Conservation (phyloP, 306 rosid species). For the Begonia fuchsioides region DNA sequence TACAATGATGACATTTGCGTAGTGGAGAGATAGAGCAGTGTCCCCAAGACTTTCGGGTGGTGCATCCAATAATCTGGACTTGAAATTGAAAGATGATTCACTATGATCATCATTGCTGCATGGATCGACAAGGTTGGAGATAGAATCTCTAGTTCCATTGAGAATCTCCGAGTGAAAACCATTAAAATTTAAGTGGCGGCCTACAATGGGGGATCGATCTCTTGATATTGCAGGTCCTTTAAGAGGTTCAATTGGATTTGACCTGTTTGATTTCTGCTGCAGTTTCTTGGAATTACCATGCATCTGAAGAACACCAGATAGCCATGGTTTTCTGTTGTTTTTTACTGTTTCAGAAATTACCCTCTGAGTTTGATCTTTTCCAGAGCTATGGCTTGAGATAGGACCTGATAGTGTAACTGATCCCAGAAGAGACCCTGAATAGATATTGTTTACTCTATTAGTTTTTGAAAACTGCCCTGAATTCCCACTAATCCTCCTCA, state of each 20-base stretch:
- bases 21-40: slow-evolving; percentile 86
- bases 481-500: slow-evolving; percentile 28
- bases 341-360: slow-evolving; percentile 39
- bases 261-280: slow-evolving; percentile 31
- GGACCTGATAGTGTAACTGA: slow-evolving; percentile 47
- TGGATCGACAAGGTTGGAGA: slow-evolving; percentile 16
- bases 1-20: slow-evolving; percentile 71
- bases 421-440: slow-evolving; percentile 61
- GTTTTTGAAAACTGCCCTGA: slow-evolving; percentile 25
- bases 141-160: slow-evolving; percentile 18
- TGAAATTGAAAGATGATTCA: slow-evolving; percentile 25
- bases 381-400: slow-evolving; percentile 44
- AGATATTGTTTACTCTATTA: slow-evolving; percentile 29
- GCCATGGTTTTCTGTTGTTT: slow-evolving; percentile 43
- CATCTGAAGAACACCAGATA: slow-evolving; percentile 24
- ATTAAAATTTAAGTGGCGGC: slow-evolving; percentile 27
- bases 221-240: slow-evolving; percentile 41
- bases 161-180: slow-evolving; percentile 23
- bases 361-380: slow-evolving; percentile 31
- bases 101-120: slow-evolving; percentile 17
- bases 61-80: slow-evolving; percentile 51
- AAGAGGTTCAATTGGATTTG: slow-evolving; percentile 85
- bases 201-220: slow-evolving; percentile 17
- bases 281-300: slow-evolving; percentile 34
- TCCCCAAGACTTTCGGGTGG: slow-evolving; percentile 81